Evolutionary conservation across 345 rosid genomes (phyloP).

Genomic region (Schrenkiella parvula): DNA sequence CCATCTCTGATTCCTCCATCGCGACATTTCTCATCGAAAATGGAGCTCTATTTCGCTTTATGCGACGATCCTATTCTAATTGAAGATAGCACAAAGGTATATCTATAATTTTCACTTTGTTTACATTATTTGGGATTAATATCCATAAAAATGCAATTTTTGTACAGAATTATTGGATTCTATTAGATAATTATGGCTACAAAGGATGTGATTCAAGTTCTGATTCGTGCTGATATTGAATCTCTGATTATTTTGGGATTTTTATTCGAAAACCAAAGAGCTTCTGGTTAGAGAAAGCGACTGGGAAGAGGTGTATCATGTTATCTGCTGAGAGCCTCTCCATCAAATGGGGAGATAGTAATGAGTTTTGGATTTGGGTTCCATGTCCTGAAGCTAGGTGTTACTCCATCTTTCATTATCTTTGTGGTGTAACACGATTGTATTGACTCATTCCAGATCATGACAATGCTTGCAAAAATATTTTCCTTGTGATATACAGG

Average conservation of each 20-base stretch:
- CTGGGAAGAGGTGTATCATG: slow-evolving; percentile 22
- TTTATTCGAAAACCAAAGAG: background rate
- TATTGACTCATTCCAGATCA: background rate
- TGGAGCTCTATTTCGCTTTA: slow-evolving; percentile 41
- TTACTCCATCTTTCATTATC: background rate
- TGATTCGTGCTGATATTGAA: background rate
- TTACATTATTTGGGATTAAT: no score
- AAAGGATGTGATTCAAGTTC: background rate
- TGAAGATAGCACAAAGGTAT: slow-evolving; percentile 45
- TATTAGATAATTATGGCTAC: background rate
- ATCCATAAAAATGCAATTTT: background rate
- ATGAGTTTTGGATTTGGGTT: background rate
- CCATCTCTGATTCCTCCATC: slow-evolving; percentile 1
- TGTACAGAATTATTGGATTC: background rate
- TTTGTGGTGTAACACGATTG: background rate
- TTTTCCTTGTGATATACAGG: background rate
- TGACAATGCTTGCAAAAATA: background rate
- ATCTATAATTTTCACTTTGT: background rate
- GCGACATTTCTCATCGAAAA: slow-evolving; percentile 29
- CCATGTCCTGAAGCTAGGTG: slow-evolving; percentile 7
- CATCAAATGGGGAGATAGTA: slow-evolving; percentile 1
- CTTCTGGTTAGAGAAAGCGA: slow-evolving; percentile 13
- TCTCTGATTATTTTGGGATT: background rate
- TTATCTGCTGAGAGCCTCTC: slow-evolving; percentile 4
- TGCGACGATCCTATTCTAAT: slow-evolving; percentile 39